A percentile compares a stretch with the other conserved stretches of the same genome.
Evolutionary conservation across 1,284 basidiomycete genomes (phyloP).

Genomic region (Microbotryum lychnidis-dioicae): DNA sequence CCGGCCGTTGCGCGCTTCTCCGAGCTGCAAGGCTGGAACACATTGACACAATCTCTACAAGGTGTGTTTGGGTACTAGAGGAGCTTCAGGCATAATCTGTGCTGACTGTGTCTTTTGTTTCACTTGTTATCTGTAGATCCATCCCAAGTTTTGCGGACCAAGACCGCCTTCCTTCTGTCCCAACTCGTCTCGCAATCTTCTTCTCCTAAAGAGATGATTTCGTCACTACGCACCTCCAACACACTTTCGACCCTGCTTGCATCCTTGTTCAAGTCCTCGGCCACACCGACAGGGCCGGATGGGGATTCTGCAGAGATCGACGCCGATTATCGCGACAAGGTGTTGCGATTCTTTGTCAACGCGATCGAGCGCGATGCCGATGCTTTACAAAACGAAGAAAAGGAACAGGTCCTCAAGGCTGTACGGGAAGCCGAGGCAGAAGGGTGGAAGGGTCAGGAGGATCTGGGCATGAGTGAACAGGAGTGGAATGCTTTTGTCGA

Average conservation of each 20-base stretch:
- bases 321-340: constrained; percentile 71
- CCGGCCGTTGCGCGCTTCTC: constrained; percentile 57
- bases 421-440: constrained; percentile 36
- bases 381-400: constrained; percentile 37
- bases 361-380: constrained; percentile 33
- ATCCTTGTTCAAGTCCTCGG: constrained; percentile 25
- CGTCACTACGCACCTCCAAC: constrained; percentile 41
- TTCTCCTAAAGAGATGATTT: constrained; percentile 9
- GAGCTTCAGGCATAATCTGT: too few relatives aligned
- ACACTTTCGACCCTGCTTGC: constrained; percentile 38
- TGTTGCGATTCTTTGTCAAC: constrained; percentile 51
- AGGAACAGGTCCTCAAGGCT: constrained; percentile 33
- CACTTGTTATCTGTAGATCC: constrained; percentile 51
- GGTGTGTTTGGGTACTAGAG: constrained; percentile 43
- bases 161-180: constrained; percentile 74
- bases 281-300: constrained; percentile 54
- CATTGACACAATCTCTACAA: constrained; percentile 15
- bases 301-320: constrained; percentile 61
- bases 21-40: constrained; percentile 56
- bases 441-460: constrained; percentile 28
- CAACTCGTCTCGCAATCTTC: constrained; percentile 58
- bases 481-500: constrained; percentile 31
- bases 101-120: too few relatives aligned
- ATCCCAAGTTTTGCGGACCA: constrained; percentile 67
- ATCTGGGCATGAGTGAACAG: constrained; percentile 28